Conservation (phyloP, 148 eudicot genomes). For the Rheum nobile region DNA sequence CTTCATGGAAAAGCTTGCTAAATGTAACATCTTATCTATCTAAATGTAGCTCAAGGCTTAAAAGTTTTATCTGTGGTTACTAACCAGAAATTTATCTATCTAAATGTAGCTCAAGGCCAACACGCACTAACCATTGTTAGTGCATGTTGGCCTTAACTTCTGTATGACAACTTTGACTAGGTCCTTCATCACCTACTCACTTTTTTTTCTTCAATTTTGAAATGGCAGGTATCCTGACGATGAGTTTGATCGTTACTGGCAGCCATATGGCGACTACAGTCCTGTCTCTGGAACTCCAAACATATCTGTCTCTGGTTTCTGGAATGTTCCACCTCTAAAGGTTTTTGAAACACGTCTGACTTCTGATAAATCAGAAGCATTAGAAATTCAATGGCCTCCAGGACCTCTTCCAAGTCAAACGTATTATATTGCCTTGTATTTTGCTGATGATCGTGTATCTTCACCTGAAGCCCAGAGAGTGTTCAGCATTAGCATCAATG, state of each 20-base stretch:
- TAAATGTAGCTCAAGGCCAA: neutral
- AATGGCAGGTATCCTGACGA: slow-evolving; percentile 78
- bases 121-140: too few species aligned
- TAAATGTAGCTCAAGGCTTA: neutral
- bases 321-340: slow-evolving; percentile 75
- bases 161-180: neutral
- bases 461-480: slow-evolving; percentile 30
- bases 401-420: slow-evolving; percentile 41
- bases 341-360: slow-evolving; percentile 60
- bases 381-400: slow-evolving; percentile 70
- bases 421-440: slow-evolving; percentile 80
- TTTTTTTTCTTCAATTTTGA: neutral
- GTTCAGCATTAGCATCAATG: slow-evolving; percentile 59
- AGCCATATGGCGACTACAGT: slow-evolving; percentile 53
- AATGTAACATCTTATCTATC: neutral
- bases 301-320: slow-evolving; percentile 63
- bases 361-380: slow-evolving; percentile 21
- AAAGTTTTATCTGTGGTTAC: too few species aligned
- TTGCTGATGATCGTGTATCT: slow-evolving; percentile 53
- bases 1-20: neutral
- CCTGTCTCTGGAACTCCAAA: slow-evolving; percentile 26
- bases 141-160: neutral
- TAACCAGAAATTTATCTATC: neutral
- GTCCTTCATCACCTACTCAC: neutral
- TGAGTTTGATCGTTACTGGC: slow-evolving; percentile 81